Evolutionary conservation across 768 basidiomycete species (phyloP).

Genomic region (Mycena galopus): DNA sequence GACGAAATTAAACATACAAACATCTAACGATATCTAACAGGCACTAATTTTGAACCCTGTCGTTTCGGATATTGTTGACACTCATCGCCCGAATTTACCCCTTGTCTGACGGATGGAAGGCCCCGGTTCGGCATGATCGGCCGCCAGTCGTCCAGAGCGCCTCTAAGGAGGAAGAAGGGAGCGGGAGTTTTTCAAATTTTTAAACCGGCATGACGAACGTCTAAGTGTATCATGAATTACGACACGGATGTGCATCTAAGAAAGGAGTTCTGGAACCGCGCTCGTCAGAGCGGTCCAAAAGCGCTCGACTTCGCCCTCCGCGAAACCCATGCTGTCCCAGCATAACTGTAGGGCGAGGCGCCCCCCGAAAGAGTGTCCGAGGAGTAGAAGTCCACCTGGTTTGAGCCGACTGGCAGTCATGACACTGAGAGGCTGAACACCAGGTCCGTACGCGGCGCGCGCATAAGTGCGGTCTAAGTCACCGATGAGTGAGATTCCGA

Average conservation of each 20-base stretch:
- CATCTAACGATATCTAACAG: too few species aligned
- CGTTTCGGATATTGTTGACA: neutral
- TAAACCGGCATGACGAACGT: neutral
- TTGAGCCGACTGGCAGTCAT: slow-evolving; percentile 78
- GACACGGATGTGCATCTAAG: slow-evolving; percentile 2
- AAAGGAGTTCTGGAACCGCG: slow-evolving; percentile 37
- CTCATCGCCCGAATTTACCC: slow-evolving; percentile 3
- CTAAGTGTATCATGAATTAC: neutral
- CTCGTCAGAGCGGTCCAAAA: slow-evolving; percentile 46
- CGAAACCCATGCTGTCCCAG: slow-evolving; percentile 49
- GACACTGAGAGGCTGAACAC: slow-evolving; percentile 64
- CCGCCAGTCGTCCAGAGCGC: neutral
- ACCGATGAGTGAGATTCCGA: slow-evolving; percentile 77
- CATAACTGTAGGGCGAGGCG: slow-evolving; percentile 65
- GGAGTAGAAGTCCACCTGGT: slow-evolving; percentile 69
- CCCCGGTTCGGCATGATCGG: neutral
- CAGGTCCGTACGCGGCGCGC: slow-evolving; percentile 58
- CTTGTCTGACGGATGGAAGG: slow-evolving; percentile 8
- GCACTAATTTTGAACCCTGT: slow-evolving; percentile 1
- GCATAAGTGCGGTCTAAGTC: slow-evolving; percentile 76
- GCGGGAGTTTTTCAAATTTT: slow-evolving; percentile 2
- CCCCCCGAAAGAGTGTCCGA: slow-evolving; percentile 72
- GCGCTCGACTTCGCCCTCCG: slow-evolving; percentile 40
- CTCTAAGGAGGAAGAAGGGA: too few species aligned
- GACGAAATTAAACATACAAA: neutral